Evolutionary conservation across 441 rosid genomes (phyloP).

Genomic region (Theobroma grandiflorum): DNA sequence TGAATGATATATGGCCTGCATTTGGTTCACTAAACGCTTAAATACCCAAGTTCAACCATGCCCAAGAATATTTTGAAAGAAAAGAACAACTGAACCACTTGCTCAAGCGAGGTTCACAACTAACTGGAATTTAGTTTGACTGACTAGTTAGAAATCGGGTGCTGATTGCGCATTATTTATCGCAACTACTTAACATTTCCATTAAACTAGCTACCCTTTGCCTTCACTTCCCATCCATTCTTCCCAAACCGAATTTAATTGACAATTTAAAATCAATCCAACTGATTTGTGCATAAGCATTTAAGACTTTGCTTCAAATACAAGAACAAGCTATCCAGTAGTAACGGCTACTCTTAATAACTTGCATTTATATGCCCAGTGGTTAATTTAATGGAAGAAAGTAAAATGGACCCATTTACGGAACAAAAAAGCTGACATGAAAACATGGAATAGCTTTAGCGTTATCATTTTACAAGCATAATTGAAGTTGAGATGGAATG

Average conservation of each 20-base stretch:
- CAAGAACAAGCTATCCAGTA: neutral
- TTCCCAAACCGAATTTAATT: neutral
- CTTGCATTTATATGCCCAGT: conserved; percentile 11
- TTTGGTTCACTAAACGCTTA: conserved; percentile 6
- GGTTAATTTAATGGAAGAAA: conserved; percentile 2
- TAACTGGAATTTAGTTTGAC: neutral
- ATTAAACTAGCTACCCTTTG: neutral
- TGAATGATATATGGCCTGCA: conserved; percentile 75
- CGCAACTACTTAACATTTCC: neutral
- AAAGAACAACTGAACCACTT: conserved; percentile 4
- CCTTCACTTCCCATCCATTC: conserved; percentile 19
- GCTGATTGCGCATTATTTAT: neutral
- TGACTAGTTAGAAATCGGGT: neutral
- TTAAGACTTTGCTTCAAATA: neutral
- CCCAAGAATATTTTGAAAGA: conserved; percentile 12
- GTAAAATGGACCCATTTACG: neutral
- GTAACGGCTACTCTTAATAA: neutral
- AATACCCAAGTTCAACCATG: conserved; percentile 13
- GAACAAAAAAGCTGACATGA: neutral
- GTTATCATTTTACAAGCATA: neutral
- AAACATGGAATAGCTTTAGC: neutral
- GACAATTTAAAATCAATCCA: neutral
- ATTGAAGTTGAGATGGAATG: neutral
- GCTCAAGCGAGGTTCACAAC: neutral
- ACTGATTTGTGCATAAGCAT: neutral